Base-by-base conservation (phyloP, 495 filamentous ascomycete species). In the Lepidopterella palustris region DNA sequence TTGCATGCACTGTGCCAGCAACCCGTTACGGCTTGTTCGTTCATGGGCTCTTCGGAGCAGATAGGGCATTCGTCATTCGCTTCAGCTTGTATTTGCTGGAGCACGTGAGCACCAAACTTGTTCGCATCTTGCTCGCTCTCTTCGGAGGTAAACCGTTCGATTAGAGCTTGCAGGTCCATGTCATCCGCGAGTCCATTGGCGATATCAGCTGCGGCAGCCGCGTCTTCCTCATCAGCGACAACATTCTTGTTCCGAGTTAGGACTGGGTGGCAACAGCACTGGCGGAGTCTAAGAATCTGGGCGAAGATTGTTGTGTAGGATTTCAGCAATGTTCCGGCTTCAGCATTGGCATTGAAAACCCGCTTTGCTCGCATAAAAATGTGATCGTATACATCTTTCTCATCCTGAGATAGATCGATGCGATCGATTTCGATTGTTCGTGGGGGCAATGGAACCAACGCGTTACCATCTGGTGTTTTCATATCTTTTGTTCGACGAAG, bases 1-100 rank as follows among this genome's bases (percentile, higher is more conserved):
- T 93, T 95, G 78, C 93, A 98, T 2, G 93, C 92, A 23, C 87
- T 90, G 72, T 98, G 93, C 88, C 92, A 97, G 73, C 93, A 98
- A 0, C 90, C 88, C 0, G 93, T 96, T 0, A 98, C 92, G 0
- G 89, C 86, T 58, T 95, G 92, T 45, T 96, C 87, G 45, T 87
- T 82, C 89, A 97, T 96, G 5, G 90, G 90, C 70, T 96, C 93
- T 69, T 96, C 91, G 6, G 87, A 81, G 73, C 93, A 98, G 59
- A 98, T 89, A 6, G 93, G 92, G 68, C 93, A 98, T 73, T 98
- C 93, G 53, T 87, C 87, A 45, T 85, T 83, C 20, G 84, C 85
- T 63, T 96, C 91, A 28, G 87, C 89, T 58, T 91, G 87, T 50
- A 98, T 98, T 70, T 97, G 90, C 57, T 85, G 80, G 6, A 98